These are phyloP conservation scores for Zymoseptoria pseudotritici DNA, from an alignment of 2,329 filamentous ascomycete species.

Conservation along the genomic window DNA sequence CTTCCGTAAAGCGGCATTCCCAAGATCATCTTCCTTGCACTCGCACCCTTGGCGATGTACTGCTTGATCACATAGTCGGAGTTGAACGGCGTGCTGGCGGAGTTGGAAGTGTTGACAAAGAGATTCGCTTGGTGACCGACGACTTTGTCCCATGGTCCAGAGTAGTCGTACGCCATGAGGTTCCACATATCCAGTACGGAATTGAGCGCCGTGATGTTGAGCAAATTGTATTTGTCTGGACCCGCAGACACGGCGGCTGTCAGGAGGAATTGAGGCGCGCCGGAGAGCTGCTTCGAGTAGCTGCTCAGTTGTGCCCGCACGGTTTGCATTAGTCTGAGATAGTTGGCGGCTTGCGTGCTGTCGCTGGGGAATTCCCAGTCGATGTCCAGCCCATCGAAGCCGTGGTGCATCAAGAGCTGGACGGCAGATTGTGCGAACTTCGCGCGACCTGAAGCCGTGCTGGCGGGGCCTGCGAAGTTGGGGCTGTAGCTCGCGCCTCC, in stretches of 20 bases:
- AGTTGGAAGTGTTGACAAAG: conserved; percentile 49
- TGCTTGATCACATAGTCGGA: conserved; percentile 61
- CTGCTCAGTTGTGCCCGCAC: conserved; percentile 33
- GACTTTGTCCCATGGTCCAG: conserved; percentile 49
- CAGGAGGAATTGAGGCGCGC: conserved; percentile 34
- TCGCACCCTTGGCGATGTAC: conserved; percentile 56
- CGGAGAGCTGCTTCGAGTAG: conserved; percentile 21
- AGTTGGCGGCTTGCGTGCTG: conserved; percentile 31
- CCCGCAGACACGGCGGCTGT: conserved; percentile 38
- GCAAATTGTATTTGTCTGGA: conserved; percentile 33
- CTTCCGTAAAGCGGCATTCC: conserved; percentile 91
- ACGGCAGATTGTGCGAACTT: conserved; percentile 65
- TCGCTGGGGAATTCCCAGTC: conserved; percentile 42
- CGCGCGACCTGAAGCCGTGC: conserved; percentile 51
- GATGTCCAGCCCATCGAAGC: conserved; percentile 52
- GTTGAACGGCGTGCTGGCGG: conserved; percentile 66
- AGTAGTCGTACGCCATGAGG: conserved; percentile 45
- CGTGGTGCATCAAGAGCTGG: conserved; percentile 63
- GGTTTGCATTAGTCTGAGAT: conserved; percentile 24
- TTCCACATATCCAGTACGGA: conserved; percentile 40
- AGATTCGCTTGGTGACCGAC: conserved; percentile 77
- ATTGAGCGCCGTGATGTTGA: conserved; percentile 33
- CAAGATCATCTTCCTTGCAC: conserved; percentile 65
- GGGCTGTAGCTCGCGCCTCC: conserved; percentile 73
- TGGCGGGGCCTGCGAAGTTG: conserved; percentile 65